A percentile compares a stretch with the other conserved stretches of the same genome.
These are phyloP conservation scores for Geotrichum cucujoidarum DNA, from an alignment of 1,139 yeast genomes.

Conservation along the genomic window DNA sequence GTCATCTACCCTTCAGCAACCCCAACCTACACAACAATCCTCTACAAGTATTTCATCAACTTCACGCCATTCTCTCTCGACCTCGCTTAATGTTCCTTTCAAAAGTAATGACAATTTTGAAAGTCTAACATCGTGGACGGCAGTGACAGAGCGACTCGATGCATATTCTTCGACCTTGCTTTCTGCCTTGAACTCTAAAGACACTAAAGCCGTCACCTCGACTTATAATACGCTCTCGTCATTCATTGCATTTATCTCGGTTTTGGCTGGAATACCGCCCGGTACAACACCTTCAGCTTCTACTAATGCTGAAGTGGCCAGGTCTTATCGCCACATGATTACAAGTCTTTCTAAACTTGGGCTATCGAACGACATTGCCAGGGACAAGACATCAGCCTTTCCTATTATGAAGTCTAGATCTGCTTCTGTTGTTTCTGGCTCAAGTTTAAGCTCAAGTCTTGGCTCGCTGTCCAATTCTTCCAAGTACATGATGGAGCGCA, in stretches of 20 bases:
- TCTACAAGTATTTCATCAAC: background rate
- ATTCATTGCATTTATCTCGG: conserved; percentile 26
- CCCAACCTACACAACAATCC: background rate
- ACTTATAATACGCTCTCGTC: conserved; percentile 25
- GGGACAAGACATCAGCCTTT: conserved; percentile 10
- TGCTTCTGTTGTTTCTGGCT: conserved; percentile 16
- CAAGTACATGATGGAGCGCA: conserved; percentile 11
- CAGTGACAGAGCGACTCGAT: conserved; percentile 20
- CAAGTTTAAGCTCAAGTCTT: conserved; percentile 5
- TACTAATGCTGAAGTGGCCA: conserved; percentile 26
- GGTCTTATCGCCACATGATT: conserved; percentile 28
- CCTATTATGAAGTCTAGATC: conserved; percentile 12
- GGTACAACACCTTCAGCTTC: conserved; percentile 28
- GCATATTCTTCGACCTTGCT: conserved; percentile 16
- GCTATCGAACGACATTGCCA: conserved; percentile 24
- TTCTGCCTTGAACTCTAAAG: conserved; percentile 19
- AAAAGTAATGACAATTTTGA: conserved; percentile 14
- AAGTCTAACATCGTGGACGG: conserved; percentile 22
- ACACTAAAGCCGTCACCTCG: conserved; percentile 19
- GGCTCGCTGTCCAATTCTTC: conserved; percentile 13
- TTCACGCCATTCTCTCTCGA: conserved; percentile 13
- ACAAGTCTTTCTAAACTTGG: conserved; percentile 27
- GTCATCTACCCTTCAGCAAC: background rate
- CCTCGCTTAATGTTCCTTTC: conserved; percentile 19
- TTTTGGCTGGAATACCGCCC: conserved; percentile 31